Base-by-base conservation (phyloP, 208 protist species). In the Acanthamoeba rhysodes region DNA sequence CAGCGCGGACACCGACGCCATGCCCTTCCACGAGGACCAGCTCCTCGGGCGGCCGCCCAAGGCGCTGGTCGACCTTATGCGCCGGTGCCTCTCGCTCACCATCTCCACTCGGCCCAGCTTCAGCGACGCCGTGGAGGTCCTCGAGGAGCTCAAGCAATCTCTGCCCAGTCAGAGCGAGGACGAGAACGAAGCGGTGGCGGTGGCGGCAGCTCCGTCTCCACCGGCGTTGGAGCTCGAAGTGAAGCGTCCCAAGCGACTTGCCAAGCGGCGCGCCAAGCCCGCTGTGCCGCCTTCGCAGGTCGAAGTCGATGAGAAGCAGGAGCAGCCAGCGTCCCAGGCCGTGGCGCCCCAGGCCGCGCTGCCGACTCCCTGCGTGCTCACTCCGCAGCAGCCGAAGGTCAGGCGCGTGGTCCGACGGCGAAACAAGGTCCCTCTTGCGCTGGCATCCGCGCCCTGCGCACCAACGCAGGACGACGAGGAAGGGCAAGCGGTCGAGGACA, bases 31-130 rank as follows among this genome's bases (percentile, higher is more conserved):
- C 34, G 72, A 80, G 72, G 14, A 20, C 20, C 72, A 80, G 18
- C 32, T 80, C 22, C 72, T 45, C 2, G 72, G 72, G 9, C 32
- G 9, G 72, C 72, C 41, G 41, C 72, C 72, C 29, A 34, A 45
- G 72, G 32, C 32, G 22, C 72, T 80, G 29, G 18, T 80, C 72
- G 41, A 48, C 32, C 72, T 80, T 0, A 50, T 80, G 72, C 14
- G n/a, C 9, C 72, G 72, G 2, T 80, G 72, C 41, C 72, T 80
- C 6, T 80, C 72, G 72, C 72, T 80, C 72, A 27, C 32, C 72
- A 80, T 80, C 72, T 48, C 32, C 22, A 34, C 72, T 48, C 72
- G 72, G 12, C 72, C 72, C 10, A 80, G 32, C 72, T 80, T 80
- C n/a, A 34, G 72, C 8, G 72, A 80, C 3, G 41, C 41, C 9